phyloP scores from a whole-genome alignment of 331 rosid species.

The Arachis monticola region DNA sequence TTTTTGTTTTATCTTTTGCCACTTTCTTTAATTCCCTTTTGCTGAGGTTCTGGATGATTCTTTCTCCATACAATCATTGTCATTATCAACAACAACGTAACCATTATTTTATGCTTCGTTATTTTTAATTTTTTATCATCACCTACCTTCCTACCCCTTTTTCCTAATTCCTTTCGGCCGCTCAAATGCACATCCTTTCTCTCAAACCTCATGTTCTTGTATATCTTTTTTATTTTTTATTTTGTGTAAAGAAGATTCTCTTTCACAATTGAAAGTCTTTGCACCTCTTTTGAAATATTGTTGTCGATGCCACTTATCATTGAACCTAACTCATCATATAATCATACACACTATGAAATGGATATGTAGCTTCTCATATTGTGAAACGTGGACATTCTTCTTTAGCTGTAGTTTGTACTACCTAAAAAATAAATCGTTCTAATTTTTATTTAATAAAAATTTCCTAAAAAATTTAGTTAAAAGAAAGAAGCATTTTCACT shows the following conservation, averaged over 20 bases:
- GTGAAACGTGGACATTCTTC: not conserved
- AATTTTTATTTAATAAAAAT: no score
- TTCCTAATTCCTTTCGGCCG: not conserved
- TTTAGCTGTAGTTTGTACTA: not conserved
- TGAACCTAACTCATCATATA: not conserved
- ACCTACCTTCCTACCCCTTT: not conserved
- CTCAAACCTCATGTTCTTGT: constrained; percentile 14
- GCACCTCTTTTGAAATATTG: not conserved
- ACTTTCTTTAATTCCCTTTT: not conserved
- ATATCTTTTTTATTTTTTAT: not conserved
- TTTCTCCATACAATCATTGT: not conserved
- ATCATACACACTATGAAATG: not conserved
- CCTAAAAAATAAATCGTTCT: no score
- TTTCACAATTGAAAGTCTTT: not conserved
- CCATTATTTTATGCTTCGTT: not conserved
- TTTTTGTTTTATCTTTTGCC: not conserved
- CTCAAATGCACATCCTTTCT: not conserved
- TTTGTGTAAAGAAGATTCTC: not conserved
- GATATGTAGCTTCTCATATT: not conserved
- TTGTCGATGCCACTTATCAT: not conserved
- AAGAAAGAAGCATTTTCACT: no score
- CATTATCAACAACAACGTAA: not conserved
- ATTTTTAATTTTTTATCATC: not conserved
- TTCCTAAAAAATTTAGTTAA: no score
- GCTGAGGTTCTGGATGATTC: constrained; percentile 6